These are phyloP conservation scores for Pharus latifolius DNA, from an alignment of 176 grass and related monocot genomes.

Conservation along the genomic window DNA sequence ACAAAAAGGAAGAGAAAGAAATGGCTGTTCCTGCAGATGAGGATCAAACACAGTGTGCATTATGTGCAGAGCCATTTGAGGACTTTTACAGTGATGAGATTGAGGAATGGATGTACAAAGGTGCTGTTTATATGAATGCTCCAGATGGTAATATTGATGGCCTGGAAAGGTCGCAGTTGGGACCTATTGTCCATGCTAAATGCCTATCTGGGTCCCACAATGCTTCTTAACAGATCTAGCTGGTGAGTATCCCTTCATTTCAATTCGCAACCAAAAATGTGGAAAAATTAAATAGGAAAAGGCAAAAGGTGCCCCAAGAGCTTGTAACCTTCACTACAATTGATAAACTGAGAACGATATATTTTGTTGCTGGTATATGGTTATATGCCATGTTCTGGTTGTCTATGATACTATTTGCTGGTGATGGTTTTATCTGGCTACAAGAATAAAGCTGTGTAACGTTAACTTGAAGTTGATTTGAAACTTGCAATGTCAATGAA, in stretches of 20 bases:
- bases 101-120: conserved; percentile 99
- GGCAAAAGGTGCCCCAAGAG: background rate
- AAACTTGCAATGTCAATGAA: background rate
- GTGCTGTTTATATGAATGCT: conserved; percentile 87
- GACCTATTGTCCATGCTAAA: conserved; percentile 98
- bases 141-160: conserved; percentile 55
- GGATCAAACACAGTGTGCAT: conserved; percentile 76
- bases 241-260: conserved; percentile 40
- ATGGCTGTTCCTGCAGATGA: conserved; percentile 88
- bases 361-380: background rate
- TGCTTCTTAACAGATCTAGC: conserved; percentile 25
- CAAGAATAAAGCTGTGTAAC: background rate
- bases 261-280: background rate
- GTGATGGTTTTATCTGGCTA: background rate
- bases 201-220: conserved; percentile 58
- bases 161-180: conserved; percentile 46
- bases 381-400: background rate
- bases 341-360: background rate
- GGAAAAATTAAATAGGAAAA: conserved; percentile 1
- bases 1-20: conserved; percentile 75
- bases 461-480: background rate
- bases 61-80: conserved; percentile 91
- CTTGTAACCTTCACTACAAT: background rate
- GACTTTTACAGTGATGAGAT: conserved; percentile 97
- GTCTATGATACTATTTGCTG: background rate